Percentiles rank a stretch among this genome's conserved stretches.
These are phyloP conservation scores for Capronia coronata DNA, from an alignment of 2,329 filamentous ascomycete genomes.

Conservation along the genomic window DNA sequence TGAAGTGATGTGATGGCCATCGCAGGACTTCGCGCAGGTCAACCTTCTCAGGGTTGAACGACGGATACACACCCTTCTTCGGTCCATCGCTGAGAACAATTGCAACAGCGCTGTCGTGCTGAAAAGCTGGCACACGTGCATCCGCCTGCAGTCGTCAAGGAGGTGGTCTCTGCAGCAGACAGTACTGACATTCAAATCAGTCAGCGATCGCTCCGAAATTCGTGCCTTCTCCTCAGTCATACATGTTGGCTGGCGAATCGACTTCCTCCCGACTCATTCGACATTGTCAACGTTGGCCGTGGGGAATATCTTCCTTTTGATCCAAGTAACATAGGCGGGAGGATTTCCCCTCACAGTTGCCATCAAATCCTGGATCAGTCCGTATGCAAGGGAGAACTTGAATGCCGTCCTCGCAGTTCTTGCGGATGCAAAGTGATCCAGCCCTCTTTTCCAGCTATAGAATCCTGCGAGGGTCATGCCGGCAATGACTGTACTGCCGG, in stretches of 20 bases:
- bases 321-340: slow-evolving; percentile 67
- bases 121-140: too few relatives aligned
- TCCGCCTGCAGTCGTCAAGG: too few relatives aligned
- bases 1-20: too few relatives aligned
- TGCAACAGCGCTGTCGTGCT: too few relatives aligned
- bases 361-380: slow-evolving; percentile 70
- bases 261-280: background rate
- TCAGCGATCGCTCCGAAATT: too few relatives aligned
- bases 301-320: slow-evolving; percentile 30
- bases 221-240: background rate
- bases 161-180: too few relatives aligned
- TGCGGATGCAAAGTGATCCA: slow-evolving; percentile 69
- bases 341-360: slow-evolving; percentile 56
- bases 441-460: slow-evolving; percentile 79
- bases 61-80: too few relatives aligned
- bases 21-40: too few relatives aligned
- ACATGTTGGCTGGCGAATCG: background rate
- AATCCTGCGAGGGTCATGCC: slow-evolving; percentile 76
- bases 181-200: too few relatives aligned
- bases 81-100: too few relatives aligned
- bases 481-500: slow-evolving; percentile 72
- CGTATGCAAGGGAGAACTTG: slow-evolving; percentile 70
- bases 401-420: slow-evolving; percentile 75
- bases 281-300: background rate
- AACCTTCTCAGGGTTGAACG: too few relatives aligned